Base-by-base conservation (phyloP, 108 stramenopile species). In the Discostella stelligeroides region DNA sequence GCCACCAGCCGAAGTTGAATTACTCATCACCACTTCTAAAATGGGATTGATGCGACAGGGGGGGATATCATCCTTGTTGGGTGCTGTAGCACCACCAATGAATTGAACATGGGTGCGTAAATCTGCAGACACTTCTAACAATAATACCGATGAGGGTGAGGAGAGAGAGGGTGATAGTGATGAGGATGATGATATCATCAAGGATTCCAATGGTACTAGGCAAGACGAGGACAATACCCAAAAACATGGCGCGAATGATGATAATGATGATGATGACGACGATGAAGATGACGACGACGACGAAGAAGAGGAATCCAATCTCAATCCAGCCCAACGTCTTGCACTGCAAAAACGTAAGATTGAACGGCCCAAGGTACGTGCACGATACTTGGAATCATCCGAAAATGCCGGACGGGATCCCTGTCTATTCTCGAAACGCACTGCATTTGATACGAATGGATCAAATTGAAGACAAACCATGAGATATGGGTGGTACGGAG, bases 351-450 rank as follows among this genome's bases (percentile, higher is more conserved):
- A 90, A 60, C 85, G 86, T 10, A 92, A 92, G 51, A 63, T 91
- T 13, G 92, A 95, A 67, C 82, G 87, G 57, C 89, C 88, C 29
- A 92, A 86, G 68, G 66, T 75, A 41, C 47, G 67, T 42, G 89
- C 88, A 14, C 83, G 95, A 1, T 69, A 79, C 38, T 15, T 85
- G 24, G 91, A 92, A 71, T 86, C 85, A 17, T 89, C 89, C 72
- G 95, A 95, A 78, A 95, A 95, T 63, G 92, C 95, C 41, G 95
- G 95, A 6, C 84, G 95, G 11, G 95, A 95, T 75, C 89, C 95
- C 0, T 87, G 88, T 53, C 79, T 95, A 13, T 95, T 95, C 66
- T 86, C 84, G 24, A 95, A 95, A 67, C 82, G 95, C 10, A 95
- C 95, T 4, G 89, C 90, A 21, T 95, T 95, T 70, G 95, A 95